Evolutionary conservation across 1,284 basidiomycete species (phyloP).

Genomic region (Hymenochaete sp.): DNA sequence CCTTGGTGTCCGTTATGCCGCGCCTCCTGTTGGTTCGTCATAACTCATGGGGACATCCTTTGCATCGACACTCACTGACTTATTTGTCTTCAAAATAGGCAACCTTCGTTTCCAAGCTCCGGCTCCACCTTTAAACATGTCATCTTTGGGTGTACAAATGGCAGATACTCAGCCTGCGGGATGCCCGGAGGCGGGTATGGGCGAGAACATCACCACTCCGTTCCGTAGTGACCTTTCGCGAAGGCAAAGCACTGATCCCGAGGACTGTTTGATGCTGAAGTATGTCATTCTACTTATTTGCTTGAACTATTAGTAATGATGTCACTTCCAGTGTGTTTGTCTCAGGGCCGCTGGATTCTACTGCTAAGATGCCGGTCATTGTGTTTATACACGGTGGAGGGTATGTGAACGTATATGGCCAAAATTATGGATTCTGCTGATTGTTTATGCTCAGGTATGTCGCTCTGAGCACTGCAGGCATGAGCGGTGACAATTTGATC

Average conservation of each 20-base stretch:
- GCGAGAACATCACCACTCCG: slow-evolving; percentile 5
- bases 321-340: slow-evolving; percentile 22
- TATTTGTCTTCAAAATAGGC: slow-evolving; percentile 4
- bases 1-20: slow-evolving; percentile 36
- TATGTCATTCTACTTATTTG: background rate
- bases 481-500: slow-evolving; percentile 12
- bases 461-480: slow-evolving; percentile 8
- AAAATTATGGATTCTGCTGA: background rate
- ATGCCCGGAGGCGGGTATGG: slow-evolving; percentile 7
- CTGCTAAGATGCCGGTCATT: slow-evolving; percentile 25
- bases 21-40: slow-evolving; percentile 30
- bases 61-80: background rate
- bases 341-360: slow-evolving; percentile 20
- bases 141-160: slow-evolving; percentile 2
- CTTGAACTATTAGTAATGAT: background rate
- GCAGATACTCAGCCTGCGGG: slow-evolving; percentile 11
- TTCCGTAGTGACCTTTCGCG: slow-evolving; percentile 2
- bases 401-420: slow-evolving; percentile 19
- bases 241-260: slow-evolving; percentile 1
- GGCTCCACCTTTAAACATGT: slow-evolving; percentile 9
- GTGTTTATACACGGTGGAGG: slow-evolving; percentile 32
- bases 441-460: slow-evolving; percentile 4
- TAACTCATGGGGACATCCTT: background rate
- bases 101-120: slow-evolving; percentile 16
- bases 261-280: slow-evolving; percentile 10